Evolutionary conservation across 108 stramenopile species (phyloP), one percentile per base, ranked within the genome.

Genomic region (Nitzschia sp.): DNA sequence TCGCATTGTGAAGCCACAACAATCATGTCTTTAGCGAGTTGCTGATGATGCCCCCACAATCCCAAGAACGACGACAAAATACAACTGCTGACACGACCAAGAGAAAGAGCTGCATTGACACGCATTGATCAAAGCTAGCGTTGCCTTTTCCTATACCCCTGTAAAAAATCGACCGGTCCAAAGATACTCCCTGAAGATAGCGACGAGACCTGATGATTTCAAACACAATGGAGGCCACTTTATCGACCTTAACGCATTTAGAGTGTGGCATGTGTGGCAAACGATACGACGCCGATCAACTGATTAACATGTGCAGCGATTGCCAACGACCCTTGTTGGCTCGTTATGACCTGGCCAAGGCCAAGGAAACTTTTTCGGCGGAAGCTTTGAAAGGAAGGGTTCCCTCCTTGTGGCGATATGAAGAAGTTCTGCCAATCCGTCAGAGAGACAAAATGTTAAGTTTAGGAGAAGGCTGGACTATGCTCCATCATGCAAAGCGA

Each of bases 391-490:
- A 33, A 55, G 18, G 27, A 5, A 35, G 70, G 2, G 25, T 28
- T 23, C 34, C 32, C 4, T 31, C 32, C 27, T 62, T 53, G 48
- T 71, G 70, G 70, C 34, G 60, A 13, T 71, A 71, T 32, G 53
- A 55, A 31, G 70, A 71, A 71, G 53, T 71, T 49, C 60, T 71
- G 25, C 70, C 70, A 18, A 42, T 71, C 31, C 59, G 60, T 19
- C 5, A 6, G 18, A 62, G 18, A 19, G 70, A 71, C 9, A 47
- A 61, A 55, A 42, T 71, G 32, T 8, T 71, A 11, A 32, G 29
- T 33, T 25, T 71, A n/a, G 70, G 70, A 18, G 70, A 71, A 42
- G 70, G 64, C 3, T 65, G 64, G 64, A 65, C 64, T 4, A 47
- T 29, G 27, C 4, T 65, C n/a, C 68, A 69, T 58, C 68, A 57